Evolutionary conservation across 2,329 filamentous ascomycete genomes (phyloP).

Genomic region (Fusarium nanum): DNA sequence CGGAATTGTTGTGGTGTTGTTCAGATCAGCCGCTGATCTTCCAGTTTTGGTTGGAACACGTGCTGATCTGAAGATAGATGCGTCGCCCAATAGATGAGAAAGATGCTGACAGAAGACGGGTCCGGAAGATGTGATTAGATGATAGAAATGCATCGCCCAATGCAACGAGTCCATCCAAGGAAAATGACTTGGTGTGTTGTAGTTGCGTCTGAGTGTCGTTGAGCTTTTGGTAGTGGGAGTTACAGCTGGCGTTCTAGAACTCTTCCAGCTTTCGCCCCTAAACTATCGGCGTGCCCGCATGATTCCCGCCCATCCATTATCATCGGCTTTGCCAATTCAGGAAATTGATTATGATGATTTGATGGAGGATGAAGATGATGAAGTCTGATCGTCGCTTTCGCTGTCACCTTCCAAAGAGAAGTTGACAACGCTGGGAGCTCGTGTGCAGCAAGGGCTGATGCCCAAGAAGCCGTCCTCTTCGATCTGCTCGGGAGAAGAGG

Average conservation of each 20-base stretch:
- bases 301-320: conserved; percentile 37
- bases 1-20: conserved; percentile 21
- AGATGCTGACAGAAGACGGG: conserved; percentile 5
- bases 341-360: conserved; percentile 39
- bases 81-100: conserved; percentile 23
- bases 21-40: conserved; percentile 27
- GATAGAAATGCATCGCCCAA: conserved; percentile 9
- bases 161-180: conserved; percentile 14
- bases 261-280: conserved; percentile 26
- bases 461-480: conserved; percentile 51
- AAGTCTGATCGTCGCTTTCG: conserved; percentile 40
- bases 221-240: conserved; percentile 17
- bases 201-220: conserved; percentile 2
- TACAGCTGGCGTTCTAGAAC: conserved; percentile 35
- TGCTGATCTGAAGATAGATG: conserved; percentile 29
- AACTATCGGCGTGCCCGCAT: conserved; percentile 30
- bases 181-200: conserved; percentile 17
- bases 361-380: conserved; percentile 38
- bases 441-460: conserved; percentile 60
- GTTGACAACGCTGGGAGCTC: conserved; percentile 52
- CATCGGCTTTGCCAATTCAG: conserved; percentile 35
- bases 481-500: conserved; percentile 50
- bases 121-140: conserved; percentile 15
- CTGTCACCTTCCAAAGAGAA: conserved; percentile 36
- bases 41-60: conserved; percentile 22